Conservation (phyloP, 176 grass and related monocot species). For the Cenchrus americanus region DNA sequence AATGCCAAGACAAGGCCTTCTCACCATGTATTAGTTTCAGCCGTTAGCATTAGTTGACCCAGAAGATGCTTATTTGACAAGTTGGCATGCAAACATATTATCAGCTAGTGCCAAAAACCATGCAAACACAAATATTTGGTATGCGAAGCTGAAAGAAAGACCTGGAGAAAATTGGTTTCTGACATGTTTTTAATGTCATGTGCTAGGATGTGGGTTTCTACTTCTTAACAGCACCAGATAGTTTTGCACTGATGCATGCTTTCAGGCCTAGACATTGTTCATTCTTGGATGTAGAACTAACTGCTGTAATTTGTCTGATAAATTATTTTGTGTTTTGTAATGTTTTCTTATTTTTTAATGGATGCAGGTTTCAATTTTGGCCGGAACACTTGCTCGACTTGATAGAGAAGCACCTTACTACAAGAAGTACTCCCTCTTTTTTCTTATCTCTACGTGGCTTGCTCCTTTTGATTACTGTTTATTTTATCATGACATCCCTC, state of each 20-base stretch:
- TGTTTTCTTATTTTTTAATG: conserved; percentile 34
- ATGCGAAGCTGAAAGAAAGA: conserved; percentile 24
- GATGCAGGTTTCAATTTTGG: conserved; percentile 98
- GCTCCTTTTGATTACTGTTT: conserved; percentile 20
- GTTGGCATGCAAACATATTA: neutral
- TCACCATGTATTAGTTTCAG: neutral
- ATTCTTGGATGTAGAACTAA: conserved; percentile 6
- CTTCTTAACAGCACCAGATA: conserved; percentile 17
- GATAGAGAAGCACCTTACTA: conserved; percentile 99
- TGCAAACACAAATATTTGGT: conserved; percentile 15
- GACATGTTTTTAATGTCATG: neutral
- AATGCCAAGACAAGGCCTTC: conserved; percentile 20
- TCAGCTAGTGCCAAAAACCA: neutral
- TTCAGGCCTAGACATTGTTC: conserved; percentile 9
- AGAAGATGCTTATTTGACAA: neutral
- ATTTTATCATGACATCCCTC: conserved; percentile 6
- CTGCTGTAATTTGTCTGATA: neutral
- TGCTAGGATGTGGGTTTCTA: conserved; percentile 8
- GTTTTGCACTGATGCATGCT: neutral
- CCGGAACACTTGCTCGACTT: conserved; percentile 96
- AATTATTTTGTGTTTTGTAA: neutral
- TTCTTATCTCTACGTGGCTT: conserved; percentile 18
- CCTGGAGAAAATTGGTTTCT: conserved; percentile 1
- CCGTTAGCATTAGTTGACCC: conserved; percentile 17
- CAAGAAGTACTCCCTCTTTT: conserved; percentile 73